Evolutionary conservation across 768 basidiomycete genomes (phyloP).

Genomic region (Auriculariales sp.): DNA sequence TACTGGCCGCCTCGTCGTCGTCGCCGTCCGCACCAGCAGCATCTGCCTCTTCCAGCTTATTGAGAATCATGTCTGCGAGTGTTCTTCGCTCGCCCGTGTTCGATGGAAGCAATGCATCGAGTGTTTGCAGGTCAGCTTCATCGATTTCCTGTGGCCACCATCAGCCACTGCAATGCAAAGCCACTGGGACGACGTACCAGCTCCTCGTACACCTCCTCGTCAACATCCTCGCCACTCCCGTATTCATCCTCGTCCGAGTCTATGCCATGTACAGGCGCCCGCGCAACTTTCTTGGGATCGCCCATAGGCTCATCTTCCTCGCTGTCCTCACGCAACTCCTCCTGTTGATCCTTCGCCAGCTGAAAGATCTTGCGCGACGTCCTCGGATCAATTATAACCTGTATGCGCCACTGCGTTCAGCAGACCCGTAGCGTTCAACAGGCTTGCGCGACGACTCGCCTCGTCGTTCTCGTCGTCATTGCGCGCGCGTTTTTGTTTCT

Average conservation of each 20-base stretch:
- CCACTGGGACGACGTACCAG: conserved; percentile 16
- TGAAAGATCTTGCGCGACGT: conserved; percentile 81
- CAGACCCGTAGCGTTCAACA: neutral
- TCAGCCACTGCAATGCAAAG: neutral
- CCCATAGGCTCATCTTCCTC: conserved; percentile 37
- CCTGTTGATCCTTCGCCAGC: conserved; percentile 84
- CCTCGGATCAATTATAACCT: conserved; percentile 68
- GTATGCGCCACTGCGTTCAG: neutral
- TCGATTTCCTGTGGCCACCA: conserved; percentile 59
- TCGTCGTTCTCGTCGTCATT: conserved; percentile 44
- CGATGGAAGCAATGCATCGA: conserved; percentile 68
- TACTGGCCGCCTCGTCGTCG: conserved; percentile 9
- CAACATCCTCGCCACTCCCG: conserved; percentile 26
- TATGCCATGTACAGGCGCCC: too few species aligned
- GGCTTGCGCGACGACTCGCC: too few species aligned
- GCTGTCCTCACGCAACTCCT: conserved; percentile 52
- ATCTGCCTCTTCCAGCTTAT: conserved; percentile 67
- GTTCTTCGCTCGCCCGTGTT: conserved; percentile 69
- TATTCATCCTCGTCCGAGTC: conserved; percentile 26
- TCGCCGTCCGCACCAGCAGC: conserved; percentile 34
- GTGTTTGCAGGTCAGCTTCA: conserved; percentile 69
- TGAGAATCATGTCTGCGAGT: conserved; percentile 91
- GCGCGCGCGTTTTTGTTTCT: conserved; percentile 27
- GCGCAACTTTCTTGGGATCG: conserved; percentile 1
- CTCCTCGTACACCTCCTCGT: conserved; percentile 26